These are phyloP conservation scores for Huntiella savannae DNA, from an alignment of 2,329 filamentous ascomycete species.

Conservation along the genomic window DNA sequence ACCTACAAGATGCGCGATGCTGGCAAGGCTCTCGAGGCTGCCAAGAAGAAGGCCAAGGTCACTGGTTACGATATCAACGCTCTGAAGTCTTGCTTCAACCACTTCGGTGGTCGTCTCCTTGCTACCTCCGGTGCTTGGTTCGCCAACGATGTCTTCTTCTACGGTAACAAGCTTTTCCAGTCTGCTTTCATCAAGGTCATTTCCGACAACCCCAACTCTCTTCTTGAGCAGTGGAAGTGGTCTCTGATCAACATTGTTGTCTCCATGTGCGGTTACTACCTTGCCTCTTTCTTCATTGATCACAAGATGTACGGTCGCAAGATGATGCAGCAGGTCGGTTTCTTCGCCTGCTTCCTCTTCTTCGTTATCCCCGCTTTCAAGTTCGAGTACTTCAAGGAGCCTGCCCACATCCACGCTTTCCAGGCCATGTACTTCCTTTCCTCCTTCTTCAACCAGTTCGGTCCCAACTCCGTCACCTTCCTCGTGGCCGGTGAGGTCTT, in stretches of 20 bases:
- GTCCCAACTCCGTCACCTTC: conserved; percentile 92
- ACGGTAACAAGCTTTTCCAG: conserved; percentile 97
- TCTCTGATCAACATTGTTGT: conserved; percentile 83
- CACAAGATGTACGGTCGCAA: conserved; percentile 94
- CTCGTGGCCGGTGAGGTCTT: conserved; percentile 92
- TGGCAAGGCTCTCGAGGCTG: conserved; percentile 58
- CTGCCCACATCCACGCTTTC: conserved; percentile 62
- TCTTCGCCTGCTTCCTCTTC: conserved; percentile 81
- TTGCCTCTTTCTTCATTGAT: conserved; percentile 75
- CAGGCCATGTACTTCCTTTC: conserved; percentile 97
- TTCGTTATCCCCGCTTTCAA: conserved; percentile 84
- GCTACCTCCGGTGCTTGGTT: conserved; percentile 86
- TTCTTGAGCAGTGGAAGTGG: conserved; percentile 82
- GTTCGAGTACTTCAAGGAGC: conserved; percentile 62
- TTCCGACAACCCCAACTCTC: conserved; percentile 44
- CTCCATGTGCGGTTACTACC: conserved; percentile 73
- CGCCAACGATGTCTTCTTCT: conserved; percentile 96
- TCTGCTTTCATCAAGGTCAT: conserved; percentile 74
- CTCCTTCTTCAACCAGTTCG: conserved; percentile 98
- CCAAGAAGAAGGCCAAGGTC: conserved; percentile 72
- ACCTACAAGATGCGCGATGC: conserved; percentile 85
- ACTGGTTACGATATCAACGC: conserved; percentile 87
- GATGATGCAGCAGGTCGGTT: conserved; percentile 89
- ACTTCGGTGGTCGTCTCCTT: conserved; percentile 72
- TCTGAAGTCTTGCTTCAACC: conserved; percentile 53